Percentiles rank a stretch among this genome's conserved stretches.
Conservation (phyloP, 192 early-diverging fungal genomes). For the Coemansia umbellata region DNA sequence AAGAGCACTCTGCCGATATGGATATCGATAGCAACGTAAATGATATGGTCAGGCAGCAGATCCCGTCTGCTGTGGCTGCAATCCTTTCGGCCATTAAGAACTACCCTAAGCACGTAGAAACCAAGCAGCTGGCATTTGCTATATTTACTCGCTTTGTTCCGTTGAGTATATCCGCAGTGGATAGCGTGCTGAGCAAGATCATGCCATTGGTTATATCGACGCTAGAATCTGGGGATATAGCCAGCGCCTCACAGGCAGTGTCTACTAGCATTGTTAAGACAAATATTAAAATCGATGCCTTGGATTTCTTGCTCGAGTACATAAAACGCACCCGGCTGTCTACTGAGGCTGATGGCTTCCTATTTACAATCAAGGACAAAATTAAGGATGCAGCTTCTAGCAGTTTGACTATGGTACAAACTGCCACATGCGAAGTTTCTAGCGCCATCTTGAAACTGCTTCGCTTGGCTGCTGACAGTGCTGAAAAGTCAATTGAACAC, state of each 20-base stretch:
- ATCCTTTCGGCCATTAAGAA: conserved; percentile 25
- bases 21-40: conserved; percentile 15
- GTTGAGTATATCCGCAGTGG: conserved; percentile 10
- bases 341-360: conserved; percentile 13
- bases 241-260: conserved; percentile 25
- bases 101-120: conserved; percentile 36
- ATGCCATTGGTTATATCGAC: conserved; percentile 13
- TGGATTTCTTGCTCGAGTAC: conserved; percentile 31
- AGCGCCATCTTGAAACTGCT: conserved; percentile 16
- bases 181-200: conserved; percentile 14
- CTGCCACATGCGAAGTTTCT: conserved; percentile 12
- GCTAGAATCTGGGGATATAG: conserved; percentile 22
- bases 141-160: conserved; percentile 20
- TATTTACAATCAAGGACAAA: conserved; percentile 11
- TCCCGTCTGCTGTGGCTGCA: conserved; percentile 14
- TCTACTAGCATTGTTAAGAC: conserved; percentile 31
- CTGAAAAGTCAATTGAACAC: conserved; percentile 3
- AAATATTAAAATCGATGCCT: conserved; percentile 39
- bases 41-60: conserved; percentile 18
- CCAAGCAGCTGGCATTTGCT: conserved; percentile 43
- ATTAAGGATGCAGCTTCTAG: conserved; percentile 16
- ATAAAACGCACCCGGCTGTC: conserved; percentile 7
- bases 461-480: conserved; percentile 4
- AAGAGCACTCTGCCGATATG: conserved; percentile 3
- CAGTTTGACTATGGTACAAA: conserved; percentile 25